Evolutionary conservation across 495 filamentous ascomycete species (phyloP), one percentile per base, ranked within the genome.

Genomic region (Rhypophila decipiens): DNA sequence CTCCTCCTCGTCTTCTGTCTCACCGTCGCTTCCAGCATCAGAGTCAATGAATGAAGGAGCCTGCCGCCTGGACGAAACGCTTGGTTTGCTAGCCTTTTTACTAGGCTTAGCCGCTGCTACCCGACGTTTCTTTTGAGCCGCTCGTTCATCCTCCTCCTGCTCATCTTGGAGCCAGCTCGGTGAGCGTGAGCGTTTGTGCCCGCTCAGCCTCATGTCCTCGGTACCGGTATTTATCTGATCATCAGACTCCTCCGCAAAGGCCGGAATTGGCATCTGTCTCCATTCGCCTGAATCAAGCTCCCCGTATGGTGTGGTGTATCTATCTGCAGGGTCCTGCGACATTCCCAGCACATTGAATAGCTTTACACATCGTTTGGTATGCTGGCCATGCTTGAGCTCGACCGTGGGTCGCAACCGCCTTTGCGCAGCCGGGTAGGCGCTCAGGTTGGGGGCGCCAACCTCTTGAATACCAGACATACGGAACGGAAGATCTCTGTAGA

Each of bases 301-400:
- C 11, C 55, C 60, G 38, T 60, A 67, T 1, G 56, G 54, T 27
- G 36, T 56, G 2, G 39, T 43, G 22, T 53, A 57, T 21, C 37
- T 52, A n/a, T 61, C 53, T 5, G 49, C 38, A 10, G 50, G 43
- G 15, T 62, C 59, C 33, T 68, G 65, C 19, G 46, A 52, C 39
- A 57, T 49, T 13, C 55, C 64, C 31, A 76, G 31, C 22, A 45
- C 55, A 44, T 62, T 60, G 35, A 78, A 67, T 8, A 78, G 38
- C 33, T 47, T 63, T 3, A 79, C 71, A 24, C 54, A 73, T 36
- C 68, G 56, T 46, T 67, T 74, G 2, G 74, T 74, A 46, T 66
- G 61, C 17, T 66, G 49, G 13, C 76, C 73, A 49, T 79, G 76
- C 31, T 63, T 59, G 21, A 78, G 22, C 24, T 65, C 45, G 22